Conservation (phyloP, 805 yeast species). For the Candida pseudofarinosa region DNA sequence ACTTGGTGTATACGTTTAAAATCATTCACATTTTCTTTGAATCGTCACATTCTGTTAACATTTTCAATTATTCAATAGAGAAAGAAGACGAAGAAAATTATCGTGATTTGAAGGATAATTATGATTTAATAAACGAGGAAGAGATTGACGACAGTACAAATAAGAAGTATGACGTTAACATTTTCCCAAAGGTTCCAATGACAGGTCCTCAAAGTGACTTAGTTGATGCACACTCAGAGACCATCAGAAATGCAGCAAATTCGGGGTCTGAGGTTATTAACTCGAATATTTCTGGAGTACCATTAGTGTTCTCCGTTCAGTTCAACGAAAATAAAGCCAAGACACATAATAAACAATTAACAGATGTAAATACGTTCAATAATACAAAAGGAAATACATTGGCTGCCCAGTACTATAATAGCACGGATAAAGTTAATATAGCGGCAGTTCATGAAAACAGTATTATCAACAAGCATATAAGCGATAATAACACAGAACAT, state of each 20-base stretch:
- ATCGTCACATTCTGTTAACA: constrained; percentile 48
- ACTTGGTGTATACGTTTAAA: constrained; percentile 25
- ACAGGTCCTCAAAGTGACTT: not conserved
- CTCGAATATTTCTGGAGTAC: not conserved
- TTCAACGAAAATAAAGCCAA: constrained; percentile 1
- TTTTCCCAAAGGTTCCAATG: not conserved
- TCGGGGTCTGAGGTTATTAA: not conserved
- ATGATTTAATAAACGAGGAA: constrained; percentile 22
- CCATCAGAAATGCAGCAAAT: not conserved
- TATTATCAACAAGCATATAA: not conserved
- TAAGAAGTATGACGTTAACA: constrained; percentile 9
- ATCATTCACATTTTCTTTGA: constrained; percentile 36
- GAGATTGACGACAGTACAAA: constrained; percentile 12
- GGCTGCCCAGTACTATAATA: not conserved
- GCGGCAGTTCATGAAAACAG: not conserved
- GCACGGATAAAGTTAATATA: not conserved
- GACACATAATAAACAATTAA: not conserved
- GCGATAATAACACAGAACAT: not conserved
- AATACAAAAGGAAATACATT: not conserved
- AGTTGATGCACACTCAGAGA: not conserved
- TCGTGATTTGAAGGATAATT: constrained; percentile 39
- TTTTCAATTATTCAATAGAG: constrained; percentile 42
- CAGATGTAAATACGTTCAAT: not conserved
- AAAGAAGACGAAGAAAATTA: constrained; percentile 36
- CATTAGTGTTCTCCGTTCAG: not conserved